phyloP scores from a whole-genome alignment of 495 filamentous ascomycete species.

The Cercophora newfieldiana region DNA sequence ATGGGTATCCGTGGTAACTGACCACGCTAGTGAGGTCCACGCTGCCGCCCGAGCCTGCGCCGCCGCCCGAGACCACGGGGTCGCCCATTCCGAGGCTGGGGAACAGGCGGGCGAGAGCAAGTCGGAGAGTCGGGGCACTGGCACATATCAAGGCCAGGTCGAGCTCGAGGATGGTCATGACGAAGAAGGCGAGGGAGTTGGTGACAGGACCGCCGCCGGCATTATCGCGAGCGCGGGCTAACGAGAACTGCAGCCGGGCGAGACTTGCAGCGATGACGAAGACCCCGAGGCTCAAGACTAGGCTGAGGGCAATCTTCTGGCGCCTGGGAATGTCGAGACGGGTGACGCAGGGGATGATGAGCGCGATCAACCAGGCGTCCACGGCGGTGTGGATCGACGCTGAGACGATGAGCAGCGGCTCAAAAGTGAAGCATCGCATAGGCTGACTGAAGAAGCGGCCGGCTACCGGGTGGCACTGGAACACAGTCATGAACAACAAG shows the following conservation, averaged over 20 bases:
- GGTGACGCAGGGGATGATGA: slow-evolving; percentile 38
- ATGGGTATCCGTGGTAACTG: slow-evolving; percentile 30
- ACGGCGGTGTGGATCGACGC: slow-evolving; percentile 36
- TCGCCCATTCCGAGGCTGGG: slow-evolving; percentile 24
- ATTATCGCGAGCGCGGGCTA: slow-evolving; percentile 16
- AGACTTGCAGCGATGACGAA: slow-evolving; percentile 40
- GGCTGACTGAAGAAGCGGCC: slow-evolving; percentile 32
- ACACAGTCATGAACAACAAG: slow-evolving; percentile 39
- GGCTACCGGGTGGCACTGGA: slow-evolving; percentile 39
- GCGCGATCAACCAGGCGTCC: slow-evolving; percentile 39
- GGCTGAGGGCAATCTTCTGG: slow-evolving; percentile 34
- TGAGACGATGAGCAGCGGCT: slow-evolving; percentile 36
- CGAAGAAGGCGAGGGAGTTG: slow-evolving; percentile 30
- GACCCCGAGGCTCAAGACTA: slow-evolving; percentile 39
- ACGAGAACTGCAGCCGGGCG: slow-evolving; percentile 29
- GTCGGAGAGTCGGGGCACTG: slow-evolving; percentile 34
- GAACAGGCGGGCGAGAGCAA: slow-evolving; percentile 29
- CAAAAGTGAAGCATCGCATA: slow-evolving; percentile 34
- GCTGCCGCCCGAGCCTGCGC: slow-evolving; percentile 12
- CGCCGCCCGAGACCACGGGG: background rate
- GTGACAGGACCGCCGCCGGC: slow-evolving; percentile 20
- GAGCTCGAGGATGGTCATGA: slow-evolving; percentile 37
- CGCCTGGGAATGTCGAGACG: slow-evolving; percentile 36
- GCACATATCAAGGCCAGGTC: slow-evolving; percentile 38
- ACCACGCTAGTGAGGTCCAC: slow-evolving; percentile 29